These are phyloP conservation scores for Talaromyces adpressus DNA, from an alignment of 495 filamentous ascomycete genomes.

Conservation along the genomic window DNA sequence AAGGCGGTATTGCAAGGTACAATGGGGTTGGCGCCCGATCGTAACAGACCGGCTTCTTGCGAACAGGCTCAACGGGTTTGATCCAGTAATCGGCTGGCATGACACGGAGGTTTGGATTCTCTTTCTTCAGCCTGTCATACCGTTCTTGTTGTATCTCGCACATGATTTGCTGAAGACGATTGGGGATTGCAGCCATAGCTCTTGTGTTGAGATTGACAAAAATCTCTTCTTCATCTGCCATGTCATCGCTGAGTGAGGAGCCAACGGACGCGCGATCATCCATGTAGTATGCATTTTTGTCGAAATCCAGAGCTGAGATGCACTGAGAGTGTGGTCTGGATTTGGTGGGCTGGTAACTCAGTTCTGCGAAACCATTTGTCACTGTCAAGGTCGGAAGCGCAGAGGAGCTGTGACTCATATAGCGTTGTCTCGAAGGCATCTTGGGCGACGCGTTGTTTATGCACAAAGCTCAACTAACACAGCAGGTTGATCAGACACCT, in stretches of 20 bases:
- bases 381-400: background rate
- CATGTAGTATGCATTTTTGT: background rate
- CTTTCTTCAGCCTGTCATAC: conserved; percentile 8
- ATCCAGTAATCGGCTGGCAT: conserved; percentile 10
- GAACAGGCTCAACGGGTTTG: conserved; percentile 2
- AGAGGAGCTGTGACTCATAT: conserved; percentile 2
- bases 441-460: background rate
- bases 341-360: background rate
- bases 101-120: conserved; percentile 3
- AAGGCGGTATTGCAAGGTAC: background rate
- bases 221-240: conserved; percentile 19
- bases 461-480: background rate
- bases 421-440: background rate
- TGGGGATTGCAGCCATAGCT: conserved; percentile 16
- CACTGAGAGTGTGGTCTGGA: background rate
- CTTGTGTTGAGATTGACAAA: conserved; percentile 18
- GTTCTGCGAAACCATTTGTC: background rate
- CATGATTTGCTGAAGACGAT: conserved; percentile 19
- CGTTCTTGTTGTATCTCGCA: conserved; percentile 19
- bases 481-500: background rate
- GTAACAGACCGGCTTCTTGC: background rate
- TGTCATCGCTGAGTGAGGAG: conserved; percentile 6
- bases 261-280: background rate
- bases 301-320: background rate
- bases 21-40: background rate